Percentiles rank a stretch among this genome's conserved stretches.
These are phyloP conservation scores for Pyrenophora seminiperda DNA, from an alignment of 2,329 filamentous ascomycete genomes.

Conservation along the genomic window DNA sequence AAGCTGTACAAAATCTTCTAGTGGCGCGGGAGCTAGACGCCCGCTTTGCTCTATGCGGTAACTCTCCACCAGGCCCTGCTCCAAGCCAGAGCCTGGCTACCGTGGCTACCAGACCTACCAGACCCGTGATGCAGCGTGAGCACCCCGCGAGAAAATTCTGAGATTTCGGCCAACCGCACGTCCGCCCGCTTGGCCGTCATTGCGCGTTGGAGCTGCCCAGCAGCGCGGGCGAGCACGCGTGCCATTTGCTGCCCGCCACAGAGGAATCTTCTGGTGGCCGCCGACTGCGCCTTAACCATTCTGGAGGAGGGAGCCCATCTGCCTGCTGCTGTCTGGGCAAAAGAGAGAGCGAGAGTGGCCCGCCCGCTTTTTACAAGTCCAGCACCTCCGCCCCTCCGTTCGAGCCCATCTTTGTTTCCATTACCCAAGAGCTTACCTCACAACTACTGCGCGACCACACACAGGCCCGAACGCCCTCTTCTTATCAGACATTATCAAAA, in stretches of 20 bases:
- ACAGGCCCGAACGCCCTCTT: constrained; percentile 34
- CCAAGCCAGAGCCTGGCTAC: constrained; percentile 7
- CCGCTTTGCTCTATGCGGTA: constrained; percentile 13
- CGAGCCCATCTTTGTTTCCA: constrained; percentile 47
- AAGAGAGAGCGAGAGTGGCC: constrained; percentile 25
- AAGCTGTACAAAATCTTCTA: constrained; percentile 21
- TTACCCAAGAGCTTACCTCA: constrained; percentile 58
- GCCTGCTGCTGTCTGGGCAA: constrained; percentile 26
- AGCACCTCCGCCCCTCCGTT: constrained; percentile 43
- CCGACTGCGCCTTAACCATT: constrained; percentile 27
- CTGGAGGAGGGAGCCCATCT: constrained; percentile 11
- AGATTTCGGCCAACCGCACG: constrained; percentile 26
- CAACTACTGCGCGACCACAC: constrained; percentile 48
- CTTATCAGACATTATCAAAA: constrained; percentile 55
- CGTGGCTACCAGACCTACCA: constrained; percentile 1
- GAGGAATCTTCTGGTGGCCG: constrained; percentile 21
- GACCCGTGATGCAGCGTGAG: constrained; percentile 18
- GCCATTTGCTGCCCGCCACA: constrained; percentile 28
- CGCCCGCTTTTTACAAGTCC: constrained; percentile 44
- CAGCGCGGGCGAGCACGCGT: constrained; percentile 20
- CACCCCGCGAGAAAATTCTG: constrained; percentile 38
- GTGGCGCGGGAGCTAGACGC: constrained; percentile 32
- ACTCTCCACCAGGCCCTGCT: constrained; percentile 20
- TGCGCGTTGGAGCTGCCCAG: constrained; percentile 22
- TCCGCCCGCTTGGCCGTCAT: constrained; percentile 28